These are phyloP conservation scores for Pseudonectria buxi DNA, from an alignment of 2,329 filamentous ascomycete species.

Conservation along the genomic window DNA sequence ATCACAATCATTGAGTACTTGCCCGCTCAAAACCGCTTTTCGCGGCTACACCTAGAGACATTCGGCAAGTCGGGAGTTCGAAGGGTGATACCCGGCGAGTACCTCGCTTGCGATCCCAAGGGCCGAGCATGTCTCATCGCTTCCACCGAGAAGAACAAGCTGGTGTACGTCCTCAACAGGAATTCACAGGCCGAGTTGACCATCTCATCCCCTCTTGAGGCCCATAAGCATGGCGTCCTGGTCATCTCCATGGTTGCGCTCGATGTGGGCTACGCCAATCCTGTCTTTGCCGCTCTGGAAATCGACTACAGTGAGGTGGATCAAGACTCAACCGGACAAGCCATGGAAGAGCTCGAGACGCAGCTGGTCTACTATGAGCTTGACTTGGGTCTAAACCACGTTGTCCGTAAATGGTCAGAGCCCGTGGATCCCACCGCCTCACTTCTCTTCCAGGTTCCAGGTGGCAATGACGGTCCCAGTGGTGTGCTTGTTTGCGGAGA, in stretches of 20 bases:
- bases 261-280: slow-evolving; percentile 95
- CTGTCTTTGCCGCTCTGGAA: slow-evolving; percentile 91
- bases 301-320: slow-evolving; percentile 89
- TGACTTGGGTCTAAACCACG: slow-evolving; percentile 92
- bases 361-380: slow-evolving; percentile 95
- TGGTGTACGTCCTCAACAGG: slow-evolving; percentile 96
- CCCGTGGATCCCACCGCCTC: slow-evolving; percentile 84
- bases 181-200: slow-evolving; percentile 91
- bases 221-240: slow-evolving; percentile 85
- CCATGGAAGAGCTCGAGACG: slow-evolving; percentile 76
- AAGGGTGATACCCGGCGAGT: slow-evolving; percentile 90
- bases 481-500: slow-evolving; percentile 92
- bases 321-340: slow-evolving; percentile 80
- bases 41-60: slow-evolving; percentile 87
- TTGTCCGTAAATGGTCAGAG: slow-evolving; percentile 94
- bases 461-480: slow-evolving; percentile 86
- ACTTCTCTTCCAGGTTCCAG: slow-evolving; percentile 90
- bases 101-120: slow-evolving; percentile 91
- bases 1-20: slow-evolving; percentile 92
- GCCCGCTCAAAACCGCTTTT: slow-evolving; percentile 78
- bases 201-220: slow-evolving; percentile 94
- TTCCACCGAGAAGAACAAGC: slow-evolving; percentile 96
- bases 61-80: slow-evolving; percentile 96
- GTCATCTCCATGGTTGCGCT: slow-evolving; percentile 83
- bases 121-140: slow-evolving; percentile 92